These are phyloP conservation scores for Nectriaceae sp. DNA, from an alignment of 2,329 filamentous ascomycete genomes.

Conservation along the genomic window DNA sequence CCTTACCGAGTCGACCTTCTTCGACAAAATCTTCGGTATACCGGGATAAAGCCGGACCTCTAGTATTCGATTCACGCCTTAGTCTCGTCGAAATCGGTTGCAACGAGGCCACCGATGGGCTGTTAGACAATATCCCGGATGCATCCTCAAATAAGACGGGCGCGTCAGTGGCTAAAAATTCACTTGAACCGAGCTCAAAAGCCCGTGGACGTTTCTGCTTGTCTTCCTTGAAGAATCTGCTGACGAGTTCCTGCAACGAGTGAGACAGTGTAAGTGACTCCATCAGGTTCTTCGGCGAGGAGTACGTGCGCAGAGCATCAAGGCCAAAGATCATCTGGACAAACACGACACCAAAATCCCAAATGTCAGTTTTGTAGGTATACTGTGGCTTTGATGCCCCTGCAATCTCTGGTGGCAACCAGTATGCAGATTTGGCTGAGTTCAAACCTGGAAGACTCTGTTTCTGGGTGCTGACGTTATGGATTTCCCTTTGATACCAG, in stretches of 20 bases:
- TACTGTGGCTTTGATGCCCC: conserved; percentile 62
- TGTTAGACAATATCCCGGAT: conserved; percentile 40
- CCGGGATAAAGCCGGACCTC: conserved; percentile 61
- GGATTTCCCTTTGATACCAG: conserved; percentile 68
- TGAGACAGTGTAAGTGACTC: conserved; percentile 72
- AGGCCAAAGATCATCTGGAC: conserved; percentile 93
- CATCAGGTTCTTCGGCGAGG: conserved; percentile 74
- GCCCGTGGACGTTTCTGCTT: conserved; percentile 82
- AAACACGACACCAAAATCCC: conserved; percentile 91
- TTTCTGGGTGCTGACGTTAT: conserved; percentile 59
- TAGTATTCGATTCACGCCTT: conserved; percentile 63
- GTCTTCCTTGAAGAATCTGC: conserved; percentile 82
- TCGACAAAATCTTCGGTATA: conserved; percentile 91
- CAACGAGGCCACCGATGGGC: conserved; percentile 44
- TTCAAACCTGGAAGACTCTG: conserved; percentile 53
- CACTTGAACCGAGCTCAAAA: conserved; percentile 69
- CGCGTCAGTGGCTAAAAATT: conserved; percentile 67
- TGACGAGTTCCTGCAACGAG: conserved; percentile 76
- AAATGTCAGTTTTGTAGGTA: conserved; percentile 84
- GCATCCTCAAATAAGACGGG: conserved; percentile 55
- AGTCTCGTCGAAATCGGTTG: conserved; percentile 49
- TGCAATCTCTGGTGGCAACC: conserved; percentile 78
- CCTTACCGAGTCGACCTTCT: conserved; percentile 84
- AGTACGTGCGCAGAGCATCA: conserved; percentile 73
- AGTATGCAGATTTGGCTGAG: conserved; percentile 75